Evolutionary conservation across 768 basidiomycete species (phyloP).

Genomic region (Suillus subluteus): DNA sequence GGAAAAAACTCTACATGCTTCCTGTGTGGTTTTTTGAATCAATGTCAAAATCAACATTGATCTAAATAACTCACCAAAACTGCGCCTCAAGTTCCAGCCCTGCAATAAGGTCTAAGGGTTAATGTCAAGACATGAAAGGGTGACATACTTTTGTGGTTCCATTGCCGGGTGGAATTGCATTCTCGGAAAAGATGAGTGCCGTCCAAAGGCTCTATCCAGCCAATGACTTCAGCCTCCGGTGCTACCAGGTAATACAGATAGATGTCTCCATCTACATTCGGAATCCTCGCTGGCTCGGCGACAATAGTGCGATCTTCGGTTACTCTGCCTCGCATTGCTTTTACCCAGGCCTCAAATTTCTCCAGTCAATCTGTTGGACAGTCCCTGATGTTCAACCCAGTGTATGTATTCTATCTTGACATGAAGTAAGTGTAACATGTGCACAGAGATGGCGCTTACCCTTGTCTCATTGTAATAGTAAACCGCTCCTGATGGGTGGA

Average conservation of each 20-base stretch:
- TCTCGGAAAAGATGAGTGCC: not conserved
- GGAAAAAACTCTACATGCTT: slow-evolving; percentile 5
- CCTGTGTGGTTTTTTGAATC: not conserved
- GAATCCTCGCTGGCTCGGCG: not conserved
- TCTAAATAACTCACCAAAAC: not conserved
- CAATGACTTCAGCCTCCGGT: not conserved
- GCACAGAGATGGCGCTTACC: not conserved
- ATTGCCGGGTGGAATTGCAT: not conserved
- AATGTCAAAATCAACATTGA: too few relatives aligned
- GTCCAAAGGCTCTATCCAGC: not conserved
- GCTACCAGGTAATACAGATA: not conserved
- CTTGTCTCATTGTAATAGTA: slow-evolving; percentile 1
- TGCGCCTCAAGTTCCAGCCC: slow-evolving; percentile 6
- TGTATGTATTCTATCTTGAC: not conserved
- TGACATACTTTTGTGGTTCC: slow-evolving; percentile 1
- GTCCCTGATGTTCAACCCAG: not conserved
- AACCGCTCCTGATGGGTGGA: not conserved
- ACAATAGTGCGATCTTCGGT: not conserved
- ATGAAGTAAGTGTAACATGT: not conserved
- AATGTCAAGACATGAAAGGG: too few relatives aligned
- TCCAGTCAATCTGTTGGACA: not conserved
- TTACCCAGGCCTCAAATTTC: not conserved
- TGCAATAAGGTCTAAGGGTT: not conserved
- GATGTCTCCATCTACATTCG: not conserved
- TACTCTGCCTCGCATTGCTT: not conserved